Evolutionary conservation across 2,329 filamentous ascomycete species (phyloP).

Genomic region (Hypoxylon sp.): DNA sequence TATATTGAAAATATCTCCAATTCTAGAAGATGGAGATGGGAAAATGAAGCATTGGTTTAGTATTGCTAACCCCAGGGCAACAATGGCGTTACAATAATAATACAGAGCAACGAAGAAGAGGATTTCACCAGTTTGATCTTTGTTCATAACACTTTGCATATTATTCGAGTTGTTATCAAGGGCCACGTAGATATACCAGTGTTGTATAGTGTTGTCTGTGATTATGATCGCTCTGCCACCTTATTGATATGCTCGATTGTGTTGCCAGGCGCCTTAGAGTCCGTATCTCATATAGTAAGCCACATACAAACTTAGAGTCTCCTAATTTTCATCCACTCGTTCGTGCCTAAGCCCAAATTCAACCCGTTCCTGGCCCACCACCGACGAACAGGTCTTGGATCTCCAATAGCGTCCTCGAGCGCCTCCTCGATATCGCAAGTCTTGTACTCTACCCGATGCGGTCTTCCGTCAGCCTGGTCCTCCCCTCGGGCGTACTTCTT

Average conservation of each 20-base stretch:
- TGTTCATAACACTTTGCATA: neutral
- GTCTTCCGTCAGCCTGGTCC: conserved; percentile 64
- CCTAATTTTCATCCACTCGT: conserved; percentile 90
- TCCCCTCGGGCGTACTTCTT: conserved; percentile 74
- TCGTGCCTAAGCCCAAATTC: conserved; percentile 84
- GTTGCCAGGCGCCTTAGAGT: neutral
- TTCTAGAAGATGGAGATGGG: neutral
- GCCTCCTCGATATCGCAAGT: conserved; percentile 97
- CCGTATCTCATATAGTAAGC: neutral
- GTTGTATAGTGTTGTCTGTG: too few species aligned
- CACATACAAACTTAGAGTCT: conserved; percentile 66
- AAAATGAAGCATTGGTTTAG: conserved; percentile 3
- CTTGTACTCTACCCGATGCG: conserved; percentile 88
- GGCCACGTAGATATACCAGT: neutral
- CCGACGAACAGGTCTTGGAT: conserved; percentile 78
- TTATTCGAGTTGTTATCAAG: neutral
- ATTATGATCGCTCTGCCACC: neutral
- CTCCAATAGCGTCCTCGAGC: conserved; percentile 85
- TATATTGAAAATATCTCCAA: neutral
- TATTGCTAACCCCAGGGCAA: neutral
- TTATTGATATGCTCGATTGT: neutral
- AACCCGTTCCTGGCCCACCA: conserved; percentile 93
- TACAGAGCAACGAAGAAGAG: neutral
- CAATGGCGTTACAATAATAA: neutral
- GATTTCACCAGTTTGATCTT: neutral